A percentile compares a stretch with the other conserved stretches of the same genome.
Conservation (phyloP, 2,329 filamentous ascomycete species). For the Didymella lethalis region DNA sequence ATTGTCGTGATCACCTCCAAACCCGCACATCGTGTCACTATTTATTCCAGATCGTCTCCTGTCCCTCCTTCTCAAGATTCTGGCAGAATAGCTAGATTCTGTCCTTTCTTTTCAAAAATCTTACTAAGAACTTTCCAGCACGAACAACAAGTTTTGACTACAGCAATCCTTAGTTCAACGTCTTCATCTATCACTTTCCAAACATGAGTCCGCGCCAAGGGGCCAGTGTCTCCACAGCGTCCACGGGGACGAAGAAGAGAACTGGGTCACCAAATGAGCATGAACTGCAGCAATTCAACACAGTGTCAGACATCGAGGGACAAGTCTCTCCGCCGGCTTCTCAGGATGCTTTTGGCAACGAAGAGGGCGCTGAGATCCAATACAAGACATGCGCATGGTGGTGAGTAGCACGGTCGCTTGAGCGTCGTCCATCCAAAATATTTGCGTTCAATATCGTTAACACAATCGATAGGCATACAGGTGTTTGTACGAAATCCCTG, state of each 20-base stretch:
- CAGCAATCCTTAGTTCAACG: no score
- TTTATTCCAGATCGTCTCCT: background rate
- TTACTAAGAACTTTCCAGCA: no score
- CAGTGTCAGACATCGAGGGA: constrained; percentile 24
- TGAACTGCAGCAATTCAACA: background rate
- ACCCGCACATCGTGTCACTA: background rate
- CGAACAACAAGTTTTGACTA: no score
- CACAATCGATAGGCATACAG: constrained; percentile 50
- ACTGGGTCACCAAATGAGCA: background rate
- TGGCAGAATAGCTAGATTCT: background rate
- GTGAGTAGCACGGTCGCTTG: constrained; percentile 34
- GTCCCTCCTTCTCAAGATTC: background rate
- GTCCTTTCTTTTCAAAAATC: background rate
- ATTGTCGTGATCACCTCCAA: constrained; percentile 3
- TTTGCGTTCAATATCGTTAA: background rate
- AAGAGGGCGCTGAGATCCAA: constrained; percentile 54
- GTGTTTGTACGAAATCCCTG: constrained; percentile 43
- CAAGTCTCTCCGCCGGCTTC: constrained; percentile 8
- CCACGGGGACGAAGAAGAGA: background rate
- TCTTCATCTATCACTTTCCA: background rate
- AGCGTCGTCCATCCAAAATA: background rate
- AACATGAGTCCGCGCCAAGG: background rate
- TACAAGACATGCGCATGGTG: constrained; percentile 62
- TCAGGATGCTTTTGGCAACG: constrained; percentile 37
- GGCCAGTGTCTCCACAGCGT: background rate